A percentile compares a stretch with the other conserved stretches of the same genome.
These are phyloP conservation scores for Apiospora rasikravindrae DNA, from an alignment of 2,329 filamentous ascomycete species.

Conservation along the genomic window DNA sequence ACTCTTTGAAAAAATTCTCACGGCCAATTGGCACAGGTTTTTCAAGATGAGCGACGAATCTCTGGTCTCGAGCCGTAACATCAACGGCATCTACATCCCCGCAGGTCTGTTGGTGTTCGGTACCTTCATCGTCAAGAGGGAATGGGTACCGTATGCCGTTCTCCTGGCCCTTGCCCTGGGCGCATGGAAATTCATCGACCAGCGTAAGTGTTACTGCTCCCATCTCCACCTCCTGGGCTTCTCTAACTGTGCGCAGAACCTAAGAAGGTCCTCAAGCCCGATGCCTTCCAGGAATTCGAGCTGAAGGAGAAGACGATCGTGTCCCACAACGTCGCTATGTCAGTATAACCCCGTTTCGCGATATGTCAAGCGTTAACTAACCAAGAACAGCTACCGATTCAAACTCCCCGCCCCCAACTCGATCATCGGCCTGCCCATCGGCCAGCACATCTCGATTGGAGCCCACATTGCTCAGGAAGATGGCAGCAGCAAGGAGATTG, in stretches of 20 bases:
- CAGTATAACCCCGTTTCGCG: conserved; percentile 39
- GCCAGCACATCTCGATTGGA: conserved; percentile 97
- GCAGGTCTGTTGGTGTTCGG: conserved; percentile 79
- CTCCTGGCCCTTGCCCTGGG: conserved; percentile 69
- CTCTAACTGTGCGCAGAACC: conserved; percentile 57
- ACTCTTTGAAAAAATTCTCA: conserved; percentile 9
- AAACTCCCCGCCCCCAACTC: conserved; percentile 76
- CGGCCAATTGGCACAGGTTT: conserved; percentile 6
- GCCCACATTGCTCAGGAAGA: conserved; percentile 72
- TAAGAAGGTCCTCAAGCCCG: conserved; percentile 84
- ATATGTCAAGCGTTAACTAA: conserved; percentile 20
- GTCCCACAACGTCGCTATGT: conserved; percentile 98
- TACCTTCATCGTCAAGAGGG: conserved; percentile 76
- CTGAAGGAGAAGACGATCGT: conserved; percentile 94
- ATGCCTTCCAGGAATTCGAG: conserved; percentile 88
- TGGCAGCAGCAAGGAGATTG: conserved; percentile 80
- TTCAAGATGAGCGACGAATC: conserved; percentile 45
- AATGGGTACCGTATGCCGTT: conserved; percentile 76
- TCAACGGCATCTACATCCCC: conserved; percentile 85
- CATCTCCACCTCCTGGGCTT: background rate
- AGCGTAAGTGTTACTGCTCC: conserved; percentile 61
- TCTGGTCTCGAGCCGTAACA: conserved; percentile 64
- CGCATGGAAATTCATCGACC: conserved; percentile 72
- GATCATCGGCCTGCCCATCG: conserved; percentile 95
- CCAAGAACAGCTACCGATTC: conserved; percentile 81